These are phyloP conservation scores for Suaeda aralocaspica DNA, from an alignment of 148 eudicot species.

Conservation along the genomic window DNA sequence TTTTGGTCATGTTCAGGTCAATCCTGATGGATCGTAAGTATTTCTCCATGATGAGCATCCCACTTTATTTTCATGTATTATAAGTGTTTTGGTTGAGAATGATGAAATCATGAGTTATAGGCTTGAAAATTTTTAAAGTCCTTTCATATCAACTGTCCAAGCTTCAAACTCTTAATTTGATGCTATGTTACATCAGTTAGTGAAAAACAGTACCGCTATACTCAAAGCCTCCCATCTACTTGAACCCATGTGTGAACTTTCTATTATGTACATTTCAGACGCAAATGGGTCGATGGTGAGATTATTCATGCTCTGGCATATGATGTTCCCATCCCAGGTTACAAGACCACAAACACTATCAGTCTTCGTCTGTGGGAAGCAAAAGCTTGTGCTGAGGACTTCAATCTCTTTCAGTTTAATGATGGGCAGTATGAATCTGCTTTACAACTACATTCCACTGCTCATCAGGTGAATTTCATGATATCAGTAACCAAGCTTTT, in stretches of 20 bases:
- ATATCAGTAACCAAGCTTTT: background rate
- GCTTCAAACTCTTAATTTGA: background rate
- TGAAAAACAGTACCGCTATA: background rate
- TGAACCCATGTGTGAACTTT: constrained; percentile 4
- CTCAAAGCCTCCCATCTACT: background rate
- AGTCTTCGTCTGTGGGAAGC: constrained; percentile 99
- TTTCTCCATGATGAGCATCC: constrained; percentile 10
- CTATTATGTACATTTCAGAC: constrained; percentile 40
- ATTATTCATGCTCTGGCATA: constrained; percentile 87
- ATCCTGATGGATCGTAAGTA: constrained; percentile 78
- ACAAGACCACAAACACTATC: constrained; percentile 87
- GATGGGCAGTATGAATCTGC: constrained; percentile 94
- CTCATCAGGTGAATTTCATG: constrained; percentile 64
- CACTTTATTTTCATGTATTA: background rate
- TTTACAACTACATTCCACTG: constrained; percentile 76
- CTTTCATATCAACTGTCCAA: background rate
- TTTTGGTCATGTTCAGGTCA: constrained; percentile 84
- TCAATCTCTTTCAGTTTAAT: constrained; percentile 82
- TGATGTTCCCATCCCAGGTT: constrained; percentile 98
- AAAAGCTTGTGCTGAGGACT: constrained; percentile 78
- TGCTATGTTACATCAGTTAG: constrained; percentile 1
- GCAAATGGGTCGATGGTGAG: constrained; percentile 93
- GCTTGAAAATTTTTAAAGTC: background rate
- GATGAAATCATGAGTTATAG: background rate
- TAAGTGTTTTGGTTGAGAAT: background rate